Evolutionary conservation across 768 basidiomycete genomes (phyloP), one percentile per base, ranked within the genome.

Genomic region (Hericium rajendrae): DNA sequence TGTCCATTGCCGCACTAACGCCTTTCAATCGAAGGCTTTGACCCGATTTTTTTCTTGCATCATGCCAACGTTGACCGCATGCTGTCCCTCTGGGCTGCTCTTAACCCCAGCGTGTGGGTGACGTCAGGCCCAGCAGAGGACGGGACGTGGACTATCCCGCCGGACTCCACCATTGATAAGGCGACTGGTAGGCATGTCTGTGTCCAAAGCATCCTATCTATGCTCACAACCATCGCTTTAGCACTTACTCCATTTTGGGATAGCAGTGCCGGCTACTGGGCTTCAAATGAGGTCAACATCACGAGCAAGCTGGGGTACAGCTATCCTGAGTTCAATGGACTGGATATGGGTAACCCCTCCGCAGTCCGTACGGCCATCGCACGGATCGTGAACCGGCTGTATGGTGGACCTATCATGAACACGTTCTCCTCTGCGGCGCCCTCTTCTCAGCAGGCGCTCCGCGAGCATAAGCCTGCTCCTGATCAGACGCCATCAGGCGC

Each of bases 11-110:
- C 32, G 6, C 32, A 32, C 9, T 32, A 32, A 32, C 32, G 32
- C 32, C 32, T 32, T 32, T 6, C 32, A 32, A 32, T 32, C 32
- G 32, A 54, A 76, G 79, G 69, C 0, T 78, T 79, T 57, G 80
- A 81, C 62, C 78, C 78, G 0, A 74, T 79, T 59, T 81, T 82
- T 70, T 80, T 72, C 66, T 62, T 81, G 59, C 81, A 81, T 59
- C 80, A 82, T 61, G 60, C 65, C 57, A 78, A 82, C 49, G 78
- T 81, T 24, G 81, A 82, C 58, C 75, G 79, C 20, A n/a, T 79
- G 59, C 67, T 80, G 22, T 70, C 78, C 6, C 67, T 82, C 16
- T 82, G 79, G 80, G 67, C 71, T 5, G 78, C 76, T 1, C 57
- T 81, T 48, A 72, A 81, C 59, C 73, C 69, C 0, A 65, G 60